Conservation (phyloP, 2,329 filamentous ascomycete species). For the Rhynchosporium graminicola region DNA sequence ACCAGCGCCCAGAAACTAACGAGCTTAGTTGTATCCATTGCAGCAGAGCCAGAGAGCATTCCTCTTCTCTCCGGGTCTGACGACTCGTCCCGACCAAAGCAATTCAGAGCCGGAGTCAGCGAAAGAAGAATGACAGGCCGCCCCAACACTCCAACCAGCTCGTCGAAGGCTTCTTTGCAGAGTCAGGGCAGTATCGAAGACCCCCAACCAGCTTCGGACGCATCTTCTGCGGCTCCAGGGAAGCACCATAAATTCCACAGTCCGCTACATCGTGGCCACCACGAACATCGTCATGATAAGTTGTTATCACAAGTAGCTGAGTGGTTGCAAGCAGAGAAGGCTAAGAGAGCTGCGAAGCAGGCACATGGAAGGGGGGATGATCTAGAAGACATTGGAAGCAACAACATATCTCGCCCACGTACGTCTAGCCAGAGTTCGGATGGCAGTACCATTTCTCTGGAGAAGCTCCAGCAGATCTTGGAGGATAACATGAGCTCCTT, state of each 20-base stretch:
- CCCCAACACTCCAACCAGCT: slow-evolving; percentile 28
- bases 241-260: slow-evolving; percentile 29
- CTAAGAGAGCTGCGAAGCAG: slow-evolving; percentile 61
- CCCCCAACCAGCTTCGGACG: slow-evolving; percentile 20
- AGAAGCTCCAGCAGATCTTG: slow-evolving; percentile 78
- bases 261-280: slow-evolving; percentile 26
- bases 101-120: slow-evolving; percentile 32
- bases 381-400: slow-evolving; percentile 20
- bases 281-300: slow-evolving; percentile 46
- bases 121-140: slow-evolving; percentile 35
- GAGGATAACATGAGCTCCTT: slow-evolving; percentile 59
- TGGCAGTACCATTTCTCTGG: slow-evolving; percentile 71
- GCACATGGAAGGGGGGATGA: slow-evolving; percentile 44
- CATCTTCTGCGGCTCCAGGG: slow-evolving; percentile 10
- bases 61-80: slow-evolving; percentile 24
- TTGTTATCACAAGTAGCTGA: slow-evolving; percentile 74
- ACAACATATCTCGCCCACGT: slow-evolving; percentile 38
- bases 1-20: slow-evolving; percentile 12
- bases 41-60: slow-evolving; percentile 36
- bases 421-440: slow-evolving; percentile 64
- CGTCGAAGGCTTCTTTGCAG: slow-evolving; percentile 30
- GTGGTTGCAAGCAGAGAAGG: slow-evolving; percentile 81
- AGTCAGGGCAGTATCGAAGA: slow-evolving; percentile 37
- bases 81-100: slow-evolving; percentile 32
- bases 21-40: slow-evolving; percentile 38